Percentiles rank a stretch among this genome's conserved stretches.
Evolutionary conservation across 495 filamentous ascomycete species (phyloP).

Genomic region (Bacidia gigantensis): DNA sequence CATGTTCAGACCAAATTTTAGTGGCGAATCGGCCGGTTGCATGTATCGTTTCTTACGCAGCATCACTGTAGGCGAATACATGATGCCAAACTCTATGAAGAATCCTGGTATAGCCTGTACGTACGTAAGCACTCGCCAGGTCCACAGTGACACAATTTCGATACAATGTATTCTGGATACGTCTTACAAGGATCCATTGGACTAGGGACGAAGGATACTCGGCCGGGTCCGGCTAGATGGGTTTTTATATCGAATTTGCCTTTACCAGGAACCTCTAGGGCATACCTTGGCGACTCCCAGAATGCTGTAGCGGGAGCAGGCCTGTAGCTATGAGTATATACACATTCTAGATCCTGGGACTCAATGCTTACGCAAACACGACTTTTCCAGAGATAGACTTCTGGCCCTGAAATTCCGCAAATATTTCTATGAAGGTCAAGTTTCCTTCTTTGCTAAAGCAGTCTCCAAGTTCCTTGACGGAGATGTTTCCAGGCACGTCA

Average conservation of each 20-base stretch:
- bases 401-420: conserved; percentile 24
- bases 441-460: conserved; percentile 29
- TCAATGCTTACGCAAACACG: background rate
- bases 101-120: background rate
- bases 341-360: no score
- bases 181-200: conserved; percentile 10
- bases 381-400: background rate
- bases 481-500: conserved; percentile 24
- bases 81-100: conserved; percentile 15
- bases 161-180: conserved; percentile 14
- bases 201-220: conserved; percentile 4
- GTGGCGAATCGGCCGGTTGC: background rate
- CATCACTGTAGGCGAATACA: conserved; percentile 23
- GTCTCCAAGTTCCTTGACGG: conserved; percentile 26
- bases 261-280: conserved; percentile 15
- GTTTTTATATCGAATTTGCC: background rate
- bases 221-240: background rate
- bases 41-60: conserved; percentile 32
- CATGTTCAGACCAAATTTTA: conserved; percentile 32
- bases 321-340: background rate
- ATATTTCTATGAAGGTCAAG: conserved; percentile 32
- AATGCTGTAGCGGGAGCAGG: conserved; percentile 23
- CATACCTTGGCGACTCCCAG: conserved; percentile 24
- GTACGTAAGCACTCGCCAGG: background rate
- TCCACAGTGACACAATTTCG: background rate